Evolutionary conservation across 2,329 filamentous ascomycete genomes (phyloP).

Genomic region (Aspergillus neoniger): DNA sequence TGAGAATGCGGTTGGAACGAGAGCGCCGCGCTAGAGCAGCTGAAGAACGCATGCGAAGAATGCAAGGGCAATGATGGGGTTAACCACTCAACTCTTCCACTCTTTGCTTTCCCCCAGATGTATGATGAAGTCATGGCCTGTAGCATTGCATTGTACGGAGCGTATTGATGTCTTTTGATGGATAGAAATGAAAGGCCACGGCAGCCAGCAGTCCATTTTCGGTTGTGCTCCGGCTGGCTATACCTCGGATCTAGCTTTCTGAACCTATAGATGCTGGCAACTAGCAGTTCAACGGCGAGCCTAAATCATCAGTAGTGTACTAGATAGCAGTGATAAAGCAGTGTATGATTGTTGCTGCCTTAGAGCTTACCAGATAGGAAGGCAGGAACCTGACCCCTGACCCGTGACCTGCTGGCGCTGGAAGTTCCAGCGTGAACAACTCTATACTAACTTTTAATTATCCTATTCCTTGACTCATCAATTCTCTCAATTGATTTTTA

Average conservation of each 20-base stretch:
- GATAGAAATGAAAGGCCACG: not conserved
- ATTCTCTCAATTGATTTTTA: not conserved
- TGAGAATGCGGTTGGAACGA: conserved; percentile 78
- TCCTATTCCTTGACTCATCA: not conserved
- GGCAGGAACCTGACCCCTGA: not conserved
- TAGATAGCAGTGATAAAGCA: too few species aligned
- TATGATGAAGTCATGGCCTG: not conserved
- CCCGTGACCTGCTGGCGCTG: not conserved
- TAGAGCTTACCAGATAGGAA: not conserved
- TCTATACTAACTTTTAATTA: not conserved
- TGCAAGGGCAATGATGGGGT: conserved; percentile 50
- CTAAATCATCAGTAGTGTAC: too few species aligned
- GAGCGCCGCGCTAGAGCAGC: conserved; percentile 89
- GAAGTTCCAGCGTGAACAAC: not conserved
- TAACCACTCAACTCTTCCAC: too few species aligned
- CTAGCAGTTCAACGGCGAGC: too few species aligned
- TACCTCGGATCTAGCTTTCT: too few species aligned
- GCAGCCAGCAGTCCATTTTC: too few species aligned
- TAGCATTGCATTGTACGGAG: not conserved
- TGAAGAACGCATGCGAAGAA: conserved; percentile 76
- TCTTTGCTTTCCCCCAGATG: not conserved
- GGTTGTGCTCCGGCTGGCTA: too few species aligned
- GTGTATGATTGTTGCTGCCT: not conserved
- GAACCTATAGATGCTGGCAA: too few species aligned
- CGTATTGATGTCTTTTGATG: not conserved